phyloP scores from a whole-genome alignment of 2,329 filamentous ascomycete genomes.

The Cadophora sp. region DNA sequence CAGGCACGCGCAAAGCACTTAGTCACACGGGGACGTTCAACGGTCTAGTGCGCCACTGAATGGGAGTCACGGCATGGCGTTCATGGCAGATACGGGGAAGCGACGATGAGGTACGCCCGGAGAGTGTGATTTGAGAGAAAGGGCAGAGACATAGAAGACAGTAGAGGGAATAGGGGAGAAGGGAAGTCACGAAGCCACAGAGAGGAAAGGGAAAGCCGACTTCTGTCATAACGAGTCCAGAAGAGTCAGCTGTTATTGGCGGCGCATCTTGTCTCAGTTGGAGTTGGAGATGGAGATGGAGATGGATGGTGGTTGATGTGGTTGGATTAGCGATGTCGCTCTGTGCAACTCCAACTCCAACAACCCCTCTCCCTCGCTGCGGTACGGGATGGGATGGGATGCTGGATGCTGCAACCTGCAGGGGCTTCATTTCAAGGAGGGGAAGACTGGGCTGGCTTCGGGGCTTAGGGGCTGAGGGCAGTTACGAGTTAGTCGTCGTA shows the following conservation, averaged over 20 bases:
- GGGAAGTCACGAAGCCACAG: too few species aligned
- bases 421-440: background rate
- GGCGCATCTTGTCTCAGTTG: slow-evolving; percentile 3
- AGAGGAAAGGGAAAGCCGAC: slow-evolving; percentile 2
- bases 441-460: background rate
- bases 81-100: slow-evolving; percentile 17
- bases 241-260: slow-evolving; percentile 17
- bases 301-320: background rate
- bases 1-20: slow-evolving; percentile 39
- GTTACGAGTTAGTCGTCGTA: background rate
- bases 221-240: background rate
- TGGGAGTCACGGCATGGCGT: slow-evolving; percentile 22
- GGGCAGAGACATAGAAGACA: background rate
- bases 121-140: background rate
- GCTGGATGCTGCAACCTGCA: slow-evolving; percentile 11
- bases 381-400: too few species aligned
- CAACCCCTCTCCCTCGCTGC: too few species aligned
- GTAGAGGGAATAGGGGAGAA: background rate
- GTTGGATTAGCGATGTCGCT: slow-evolving; percentile 4
- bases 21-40: slow-evolving; percentile 39
- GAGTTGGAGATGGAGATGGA: background rate
- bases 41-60: slow-evolving; percentile 27
- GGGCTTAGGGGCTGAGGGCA: background rate
- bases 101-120: slow-evolving; percentile 15
- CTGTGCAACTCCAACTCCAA: too few species aligned